Evolutionary conservation across 495 filamentous ascomycete genomes (phyloP), one percentile per base, ranked within the genome.

Genomic region (Friedmanniomyces simplex): DNA sequence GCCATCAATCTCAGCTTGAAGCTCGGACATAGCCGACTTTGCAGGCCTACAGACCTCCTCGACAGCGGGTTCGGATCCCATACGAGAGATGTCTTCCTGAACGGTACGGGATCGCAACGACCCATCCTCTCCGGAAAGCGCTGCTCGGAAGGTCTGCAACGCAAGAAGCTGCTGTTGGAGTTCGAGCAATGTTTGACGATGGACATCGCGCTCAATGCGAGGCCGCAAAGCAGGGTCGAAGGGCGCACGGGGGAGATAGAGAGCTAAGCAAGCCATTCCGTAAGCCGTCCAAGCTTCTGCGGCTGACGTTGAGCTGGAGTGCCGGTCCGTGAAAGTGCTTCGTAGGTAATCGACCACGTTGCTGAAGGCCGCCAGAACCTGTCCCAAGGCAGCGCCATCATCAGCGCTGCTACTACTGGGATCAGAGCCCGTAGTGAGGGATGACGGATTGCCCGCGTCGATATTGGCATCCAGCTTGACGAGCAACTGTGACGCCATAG

Each of bases 151-250:
- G 1, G 71, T 59, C 46, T 74, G 72, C 21, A 96, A 72, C 1
- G 82, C 80, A 20, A 77, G 59, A 7, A 87, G 75, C 60, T 84
- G 83, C 0, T 68, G 60, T 21, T 74, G 66, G 14, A 96, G 64
- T 30, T 76, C 74, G 8, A 63, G 56, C 30, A 76, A 39, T 76
- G 1, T 83, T 71, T 81, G 74, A 1, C 75, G 61, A 57, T 93
- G 80, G 18, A 84, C 77, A 57, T 82, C 76, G 30, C 82, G 77
- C 61, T 89, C 82, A 5, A 97, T 73, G 39, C 84, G 78, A n/a
- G 85, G 76, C 54, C 80, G 79, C 54, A 91, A 73, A 24, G 91
- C 88, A 13, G 93, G 93, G 68, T 99, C 93, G 57, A 87, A 91
- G 2, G 85, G 77, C 65, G 82, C 82, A 67, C 95, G 84, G 0